Percentiles rank a stretch among this genome's conserved stretches.
Conservation (phyloP, 192 early-diverging fungal species). For the Backusella circina region DNA sequence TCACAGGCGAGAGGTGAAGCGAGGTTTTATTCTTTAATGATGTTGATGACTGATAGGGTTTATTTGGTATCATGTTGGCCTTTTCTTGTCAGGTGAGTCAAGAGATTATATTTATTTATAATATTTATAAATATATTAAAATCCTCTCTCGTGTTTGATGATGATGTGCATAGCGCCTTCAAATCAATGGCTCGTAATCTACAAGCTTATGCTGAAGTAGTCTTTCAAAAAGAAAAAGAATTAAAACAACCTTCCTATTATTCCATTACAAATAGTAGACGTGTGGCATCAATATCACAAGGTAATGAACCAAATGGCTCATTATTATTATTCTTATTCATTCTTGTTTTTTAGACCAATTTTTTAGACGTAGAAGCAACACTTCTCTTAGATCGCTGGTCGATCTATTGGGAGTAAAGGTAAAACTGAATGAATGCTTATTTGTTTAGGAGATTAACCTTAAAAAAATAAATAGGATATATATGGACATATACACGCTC, state of each 20-base stretch:
- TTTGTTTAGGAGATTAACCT: constrained; percentile 16
- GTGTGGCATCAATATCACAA: constrained; percentile 37
- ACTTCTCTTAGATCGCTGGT: constrained; percentile 45
- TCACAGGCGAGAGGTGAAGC: constrained; percentile 60
- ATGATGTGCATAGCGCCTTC: constrained; percentile 44
- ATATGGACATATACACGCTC: constrained; percentile 56
- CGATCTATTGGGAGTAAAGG: constrained; percentile 48
- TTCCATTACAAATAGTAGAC: constrained; percentile 15
- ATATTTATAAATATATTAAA: neutral
- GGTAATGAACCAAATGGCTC: constrained; percentile 12
- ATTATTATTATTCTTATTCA: neutral
- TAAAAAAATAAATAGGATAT: constrained; percentile 50
- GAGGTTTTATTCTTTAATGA: constrained; percentile 57
- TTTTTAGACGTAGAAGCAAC: constrained; percentile 46
- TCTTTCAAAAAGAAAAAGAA: constrained; percentile 43
- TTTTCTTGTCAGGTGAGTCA: constrained; percentile 56
- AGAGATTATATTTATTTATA: neutral
- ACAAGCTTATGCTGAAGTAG: constrained; percentile 38
- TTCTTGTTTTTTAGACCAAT: constrained; percentile 38
- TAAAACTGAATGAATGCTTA: constrained; percentile 20
- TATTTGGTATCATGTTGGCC: constrained; percentile 66
- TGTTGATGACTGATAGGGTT: constrained; percentile 61
- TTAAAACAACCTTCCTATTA: constrained; percentile 21
- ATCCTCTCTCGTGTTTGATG: too few species aligned
- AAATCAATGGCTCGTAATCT: constrained; percentile 47